phyloP scores from a whole-genome alignment of 2,329 filamentous ascomycete species.

The Penicillium verrucosum region DNA sequence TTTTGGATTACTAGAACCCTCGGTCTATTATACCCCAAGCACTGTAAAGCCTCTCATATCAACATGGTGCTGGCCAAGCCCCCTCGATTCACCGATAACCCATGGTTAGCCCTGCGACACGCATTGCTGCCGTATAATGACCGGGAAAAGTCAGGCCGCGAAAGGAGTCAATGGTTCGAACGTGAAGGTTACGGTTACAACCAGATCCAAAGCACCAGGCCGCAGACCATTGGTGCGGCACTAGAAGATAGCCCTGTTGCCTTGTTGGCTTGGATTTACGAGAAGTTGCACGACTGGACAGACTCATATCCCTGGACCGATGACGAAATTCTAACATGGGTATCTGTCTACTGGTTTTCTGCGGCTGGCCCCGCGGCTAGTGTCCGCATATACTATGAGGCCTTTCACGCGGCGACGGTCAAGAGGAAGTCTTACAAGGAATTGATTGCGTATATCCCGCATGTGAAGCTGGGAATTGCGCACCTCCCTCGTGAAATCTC shows the following conservation, averaged over 20 bases:
- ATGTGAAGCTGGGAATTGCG: slow-evolving; percentile 18
- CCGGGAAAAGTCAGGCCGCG: slow-evolving; percentile 16
- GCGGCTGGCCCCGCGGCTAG: slow-evolving; percentile 66
- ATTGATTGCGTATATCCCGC: slow-evolving; percentile 14
- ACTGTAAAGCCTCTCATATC: slow-evolving; percentile 60
- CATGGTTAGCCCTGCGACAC: slow-evolving; percentile 49
- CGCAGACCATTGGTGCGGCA: slow-evolving; percentile 68
- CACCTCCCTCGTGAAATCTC: slow-evolving; percentile 22
- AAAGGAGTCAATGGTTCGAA: slow-evolving; percentile 19
- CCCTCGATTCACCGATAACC: slow-evolving; percentile 52
- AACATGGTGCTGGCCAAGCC: slow-evolving; percentile 54
- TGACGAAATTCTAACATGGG: slow-evolving; percentile 72
- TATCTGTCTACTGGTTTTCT: slow-evolving; percentile 70
- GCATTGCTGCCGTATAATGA: slow-evolving; percentile 17
- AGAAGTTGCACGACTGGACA: slow-evolving; percentile 77
- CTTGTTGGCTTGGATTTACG: slow-evolving; percentile 73
- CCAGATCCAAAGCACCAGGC: slow-evolving; percentile 62
- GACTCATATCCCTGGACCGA: slow-evolving; percentile 71
- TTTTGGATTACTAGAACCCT: slow-evolving; percentile 61
- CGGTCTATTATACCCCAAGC: slow-evolving; percentile 56
- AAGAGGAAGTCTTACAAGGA: slow-evolving; percentile 9
- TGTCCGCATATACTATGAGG: slow-evolving; percentile 70
- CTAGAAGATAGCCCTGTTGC: slow-evolving; percentile 68
- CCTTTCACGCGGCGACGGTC: slow-evolving; percentile 14
- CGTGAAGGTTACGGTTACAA: slow-evolving; percentile 50